Evolutionary conservation across 345 rosid species (phyloP), one percentile per base, ranked within the genome.

Genomic region (Eucalyptus lansdowneana): DNA sequence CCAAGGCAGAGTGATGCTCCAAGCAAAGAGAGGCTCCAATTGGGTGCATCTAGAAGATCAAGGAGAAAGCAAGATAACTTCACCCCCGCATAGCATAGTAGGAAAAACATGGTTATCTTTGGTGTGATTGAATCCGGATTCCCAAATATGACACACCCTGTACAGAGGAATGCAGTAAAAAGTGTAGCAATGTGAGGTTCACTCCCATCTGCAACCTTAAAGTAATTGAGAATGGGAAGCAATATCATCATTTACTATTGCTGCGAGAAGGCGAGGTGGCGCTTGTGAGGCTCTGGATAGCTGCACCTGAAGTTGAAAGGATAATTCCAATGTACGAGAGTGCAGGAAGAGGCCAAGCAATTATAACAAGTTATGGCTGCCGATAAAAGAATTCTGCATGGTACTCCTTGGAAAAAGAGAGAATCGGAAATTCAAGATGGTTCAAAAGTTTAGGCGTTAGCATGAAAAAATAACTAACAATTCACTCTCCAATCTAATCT

Each of bases 1-100:
- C 99, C 97, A 76, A 96, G 94, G 90, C 99, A 96, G 47, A 96
- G 95, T 80, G 94, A 91, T 80, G 98, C 98, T 88, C 99, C 99
- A 44, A 98, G 96, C 91, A 98, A 95, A 72, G 99, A 98, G 76
- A 96, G 93, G 93, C 98, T 96, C 99, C 99, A 98, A 91, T 99
- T 98, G 87, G 99, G 99, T 92, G 99, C 96, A 95, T 98, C 99
- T 80, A 98, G 95, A 94, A 98, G 97, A 93, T 98, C 99, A 72
- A 98, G 94, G 91, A 98, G 99, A 95, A 98, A 97, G 95, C 99
- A 98, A 88, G 99, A 98, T 95, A 98, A 92, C 92, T 97, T 98
- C 90, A 98, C 99, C 65, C 99, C 99, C 56, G 96, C 80, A 93
- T 98, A 98, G 91, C 99, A 98, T 87, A 97, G 93, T 86, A 97